A percentile compares a stretch with the other conserved stretches of the same genome.
phyloP scores from a whole-genome alignment of 768 basidiomycete species.

The Pisolithus marmoratus region DNA sequence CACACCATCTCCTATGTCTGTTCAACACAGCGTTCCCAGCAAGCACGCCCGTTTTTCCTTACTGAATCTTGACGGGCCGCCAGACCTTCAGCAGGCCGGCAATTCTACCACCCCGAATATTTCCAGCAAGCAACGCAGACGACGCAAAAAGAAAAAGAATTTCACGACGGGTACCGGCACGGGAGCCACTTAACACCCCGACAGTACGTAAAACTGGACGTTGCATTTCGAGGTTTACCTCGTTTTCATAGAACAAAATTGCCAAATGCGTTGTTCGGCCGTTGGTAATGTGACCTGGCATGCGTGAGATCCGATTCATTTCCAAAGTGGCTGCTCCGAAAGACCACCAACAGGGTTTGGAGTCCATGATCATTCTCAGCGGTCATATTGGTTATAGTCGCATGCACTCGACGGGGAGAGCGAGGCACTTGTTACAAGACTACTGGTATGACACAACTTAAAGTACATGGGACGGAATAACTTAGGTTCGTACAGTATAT shows the following conservation, averaged over 20 bases:
- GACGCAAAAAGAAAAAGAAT: constrained; percentile 47
- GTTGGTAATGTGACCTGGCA: background rate
- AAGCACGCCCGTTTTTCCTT: constrained; percentile 32
- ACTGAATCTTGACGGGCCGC: constrained; percentile 52
- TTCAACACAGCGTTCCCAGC: constrained; percentile 4
- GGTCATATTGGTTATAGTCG: background rate
- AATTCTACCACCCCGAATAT: constrained; percentile 13
- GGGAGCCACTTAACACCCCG: constrained; percentile 10
- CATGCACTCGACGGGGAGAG: background rate
- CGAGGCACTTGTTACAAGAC: background rate
- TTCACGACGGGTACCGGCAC: constrained; percentile 24
- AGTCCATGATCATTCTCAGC: background rate
- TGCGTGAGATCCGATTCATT: background rate
- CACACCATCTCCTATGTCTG: constrained; percentile 4
- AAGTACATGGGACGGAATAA: constrained; percentile 11
- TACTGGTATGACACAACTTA: background rate
- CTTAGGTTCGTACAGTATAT: background rate
- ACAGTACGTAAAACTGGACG: constrained; percentile 10
- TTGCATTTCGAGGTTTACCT: background rate
- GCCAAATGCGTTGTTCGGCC: constrained; percentile 2
- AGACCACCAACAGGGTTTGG: background rate
- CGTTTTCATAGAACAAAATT: constrained; percentile 1
- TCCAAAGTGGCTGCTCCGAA: background rate
- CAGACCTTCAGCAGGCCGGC: constrained; percentile 19
- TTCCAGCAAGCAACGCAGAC: constrained; percentile 50